Base-by-base conservation (phyloP, 495 filamentous ascomycete genomes). In the Penicillium diatomitis region DNA sequence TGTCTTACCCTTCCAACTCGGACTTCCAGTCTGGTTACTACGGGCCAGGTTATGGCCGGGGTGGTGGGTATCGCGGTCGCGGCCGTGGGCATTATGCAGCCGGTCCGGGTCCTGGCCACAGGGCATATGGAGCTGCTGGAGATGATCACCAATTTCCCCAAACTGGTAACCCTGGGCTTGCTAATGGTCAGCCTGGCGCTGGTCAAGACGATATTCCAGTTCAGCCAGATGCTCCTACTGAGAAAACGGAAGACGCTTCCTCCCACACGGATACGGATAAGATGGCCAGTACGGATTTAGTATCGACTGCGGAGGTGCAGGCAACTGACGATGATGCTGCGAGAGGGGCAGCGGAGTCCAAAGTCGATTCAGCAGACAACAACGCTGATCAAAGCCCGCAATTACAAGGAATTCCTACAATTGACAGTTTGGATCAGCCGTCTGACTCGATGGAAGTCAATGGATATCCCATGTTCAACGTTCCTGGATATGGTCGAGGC, bases 11-110 rank as follows among this genome's bases (percentile, higher is more conserved):
- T 68, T 74, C 71, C 64, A 78, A 71, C 66, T 66, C 75, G 70
- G 74, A 77, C 54, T 75, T 66, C 58, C 77, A 75, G 65, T 80
- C 83, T 79, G 79, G 84, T 65, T 82, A 84, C 72, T 69, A 79
- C 54, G 71, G 72, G 38, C 57, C 72, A 51, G 72, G 69, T 36
- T 75, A 70, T 60, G 69, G 70, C 51, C 76, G 78, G 64, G 73
- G 80, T 63, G 73, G 80, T 66, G 70, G 71, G 43, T 79, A 71
- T 58, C 80, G 85, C 47, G 84, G 86, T 55, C 80, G 84, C 47
- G 80, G 85, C 46, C 81, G 85, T 53, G 81, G 81, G 34, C 71
- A 70, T 50, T 67, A 57, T 32, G 58, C 69, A 49, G 74, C 75
- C 50, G 73, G 76, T 51, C 69, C 73, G 49, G 79, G 78, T 49